phyloP scores from a whole-genome alignment of 192 early-diverging fungal genomes.

The Pilobolus umbonatus region DNA sequence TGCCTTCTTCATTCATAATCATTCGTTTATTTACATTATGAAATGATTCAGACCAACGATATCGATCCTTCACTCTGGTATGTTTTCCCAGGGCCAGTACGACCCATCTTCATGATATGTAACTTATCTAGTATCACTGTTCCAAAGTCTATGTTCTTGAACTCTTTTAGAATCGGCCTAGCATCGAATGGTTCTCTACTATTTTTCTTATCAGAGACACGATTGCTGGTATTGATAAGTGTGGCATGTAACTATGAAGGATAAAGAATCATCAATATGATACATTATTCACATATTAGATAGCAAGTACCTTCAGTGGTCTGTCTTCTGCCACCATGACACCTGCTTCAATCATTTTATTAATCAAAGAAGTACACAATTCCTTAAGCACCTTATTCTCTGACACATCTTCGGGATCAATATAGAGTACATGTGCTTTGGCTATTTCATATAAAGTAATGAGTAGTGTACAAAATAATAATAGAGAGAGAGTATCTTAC shows the following conservation, averaged over 20 bases:
- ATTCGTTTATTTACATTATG: too few species aligned
- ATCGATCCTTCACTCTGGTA: conserved; percentile 29
- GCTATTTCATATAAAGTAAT: conserved; percentile 10
- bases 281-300: not conserved
- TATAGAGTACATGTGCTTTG: conserved; percentile 26
- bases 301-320: conserved; percentile 20
- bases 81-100: conserved; percentile 3
- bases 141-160: conserved; percentile 23
- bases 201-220: not conserved
- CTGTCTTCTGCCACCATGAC: conserved; percentile 20
- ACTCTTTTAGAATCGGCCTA: conserved; percentile 15
- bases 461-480: not conserved
- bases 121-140: conserved; percentile 17
- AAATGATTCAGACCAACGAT: too few species aligned
- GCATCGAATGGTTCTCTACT: conserved; percentile 23
- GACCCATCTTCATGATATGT: conserved; percentile 30
- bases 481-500: too few species aligned
- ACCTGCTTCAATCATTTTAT: conserved; percentile 18
- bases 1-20: too few species aligned
- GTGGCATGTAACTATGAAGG: conserved; percentile 16
- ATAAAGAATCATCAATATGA: not conserved
- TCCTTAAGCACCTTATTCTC: conserved; percentile 12
- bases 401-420: conserved; percentile 24
- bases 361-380: conserved; percentile 16
- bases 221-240: conserved; percentile 16